These are phyloP conservation scores for Cucumis melo DNA, from an alignment of 306 rosid species.

Conservation along the genomic window DNA sequence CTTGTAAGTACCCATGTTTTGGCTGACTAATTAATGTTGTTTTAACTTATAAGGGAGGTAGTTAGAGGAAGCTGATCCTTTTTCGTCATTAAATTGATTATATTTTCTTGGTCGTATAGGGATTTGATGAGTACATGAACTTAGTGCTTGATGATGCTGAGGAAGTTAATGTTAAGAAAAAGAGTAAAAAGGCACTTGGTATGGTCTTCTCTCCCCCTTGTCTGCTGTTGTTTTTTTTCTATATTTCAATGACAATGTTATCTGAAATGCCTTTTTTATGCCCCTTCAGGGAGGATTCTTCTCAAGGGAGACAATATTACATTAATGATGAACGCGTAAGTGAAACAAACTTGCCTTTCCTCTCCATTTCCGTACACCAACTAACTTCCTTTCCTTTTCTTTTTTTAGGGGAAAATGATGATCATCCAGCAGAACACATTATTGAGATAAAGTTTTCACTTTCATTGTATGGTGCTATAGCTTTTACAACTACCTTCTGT, in stretches of 20 bases:
- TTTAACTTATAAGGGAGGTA: background rate
- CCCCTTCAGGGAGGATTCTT: slow-evolving; percentile 61
- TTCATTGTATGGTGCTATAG: background rate
- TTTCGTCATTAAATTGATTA: background rate
- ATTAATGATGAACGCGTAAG: slow-evolving; percentile 80
- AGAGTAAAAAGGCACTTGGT: slow-evolving; percentile 62
- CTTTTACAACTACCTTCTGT: background rate
- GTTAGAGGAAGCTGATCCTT: background rate
- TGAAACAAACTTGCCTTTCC: background rate
- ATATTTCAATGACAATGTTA: background rate
- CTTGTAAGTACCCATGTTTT: background rate
- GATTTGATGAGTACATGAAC: slow-evolving; percentile 66
- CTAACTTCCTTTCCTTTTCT: background rate
- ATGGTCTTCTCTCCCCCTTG: background rate
- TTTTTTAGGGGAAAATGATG: slow-evolving; percentile 58
- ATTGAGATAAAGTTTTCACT: background rate
- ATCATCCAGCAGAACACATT: background rate
- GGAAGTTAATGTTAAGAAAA: slow-evolving; percentile 71
- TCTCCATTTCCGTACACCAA: background rate
- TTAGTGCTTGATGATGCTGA: slow-evolving; percentile 55
- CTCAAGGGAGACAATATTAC: slow-evolving; percentile 90
- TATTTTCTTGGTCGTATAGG: slow-evolving; percentile 24
- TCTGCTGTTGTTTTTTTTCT: background rate
- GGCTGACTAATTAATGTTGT: background rate
- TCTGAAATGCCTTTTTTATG: slow-evolving; percentile 11